phyloP scores from a whole-genome alignment of 768 basidiomycete species.

The Xerocomellus dryophilus region DNA sequence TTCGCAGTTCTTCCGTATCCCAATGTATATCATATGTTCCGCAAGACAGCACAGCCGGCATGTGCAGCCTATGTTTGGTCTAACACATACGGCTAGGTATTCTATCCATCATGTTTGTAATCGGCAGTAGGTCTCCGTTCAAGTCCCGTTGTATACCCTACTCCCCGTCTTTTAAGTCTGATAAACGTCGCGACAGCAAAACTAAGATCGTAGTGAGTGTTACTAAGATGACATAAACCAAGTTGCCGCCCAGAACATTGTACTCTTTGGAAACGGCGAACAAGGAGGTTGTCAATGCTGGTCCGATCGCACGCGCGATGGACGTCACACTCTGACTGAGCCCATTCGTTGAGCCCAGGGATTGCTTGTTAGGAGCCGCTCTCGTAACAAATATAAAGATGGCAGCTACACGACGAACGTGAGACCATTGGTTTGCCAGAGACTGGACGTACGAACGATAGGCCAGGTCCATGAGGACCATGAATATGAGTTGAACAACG shows the following conservation, averaged over 20 bases:
- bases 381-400: constrained; percentile 53
- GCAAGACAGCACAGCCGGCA: too few species aligned
- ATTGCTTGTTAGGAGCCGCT: constrained; percentile 49
- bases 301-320: constrained; percentile 48
- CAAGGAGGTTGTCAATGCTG: constrained; percentile 45
- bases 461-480: constrained; percentile 39
- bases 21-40: too few species aligned
- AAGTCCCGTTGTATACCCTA: not conserved
- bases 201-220: constrained; percentile 26
- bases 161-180: constrained; percentile 18
- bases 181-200: constrained; percentile 19
- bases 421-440: not conserved
- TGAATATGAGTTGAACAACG: constrained; percentile 21
- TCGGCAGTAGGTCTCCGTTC: not conserved
- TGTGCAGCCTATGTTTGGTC: too few species aligned
- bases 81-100: too few species aligned
- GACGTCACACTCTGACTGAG: constrained; percentile 48
- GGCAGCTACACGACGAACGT: constrained; percentile 32
- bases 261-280: constrained; percentile 51
- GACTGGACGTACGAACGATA: constrained; percentile 34
- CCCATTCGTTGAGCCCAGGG: constrained; percentile 58
- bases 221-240: constrained; percentile 45
- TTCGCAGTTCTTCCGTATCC: too few species aligned
- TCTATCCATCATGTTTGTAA: too few species aligned
- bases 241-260: constrained; percentile 48